Evolutionary conservation across 1,284 basidiomycete species (phyloP), one percentile per base, ranked within the genome.

Genomic region (Phenoliferia sp.): DNA sequence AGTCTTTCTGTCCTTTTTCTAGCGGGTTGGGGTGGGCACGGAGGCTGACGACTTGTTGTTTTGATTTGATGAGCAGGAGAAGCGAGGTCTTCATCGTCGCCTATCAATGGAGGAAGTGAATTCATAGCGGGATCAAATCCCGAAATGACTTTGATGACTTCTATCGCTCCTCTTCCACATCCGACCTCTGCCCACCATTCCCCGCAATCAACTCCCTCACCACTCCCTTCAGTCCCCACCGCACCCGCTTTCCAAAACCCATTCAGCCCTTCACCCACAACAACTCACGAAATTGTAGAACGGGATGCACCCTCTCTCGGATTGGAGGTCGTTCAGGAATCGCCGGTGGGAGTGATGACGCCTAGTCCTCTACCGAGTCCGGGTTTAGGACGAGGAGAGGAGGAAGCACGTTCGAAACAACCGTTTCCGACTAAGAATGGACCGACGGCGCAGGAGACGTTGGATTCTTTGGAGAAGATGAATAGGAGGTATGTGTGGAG

Each of bases 241-340:
- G 32, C 17, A 3, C 29, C 39, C 4, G 12, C 57, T 5, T 60
- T 50, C 39, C 44, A 36, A 26, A 50, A 60, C 57, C 44, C 61
- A 2, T 62, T 62, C 16, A 28, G 22, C 4, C 15, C 56, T 32
- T 17, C 2, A 15, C 2, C 34, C 33, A 7, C 22, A 26, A 52
- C 48, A 26, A 19, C 48, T 19, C 48, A 31, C 26, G 10, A 12
- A n/a, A 19, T 10, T 10, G 10, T 9, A 9, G 10, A 56, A 29
- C 54, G 54, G 54, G n/a, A n/a, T n/a, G n/a, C n/a, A n/a, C n/a
- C n/a, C 55, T 5, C 35, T 36, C 33, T 39, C 19, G 22, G 62
- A 59, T 9, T 60, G 63, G 26, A 59, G 62, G 19, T 39, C 36
- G 66, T 70, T 3, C 61, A 65, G 19, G 70, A 68, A 31, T 59